Percentiles rank a stretch among this genome's conserved stretches.
Conservation (phyloP, 495 filamentous ascomycete genomes). For the Penicillium canescens region DNA sequence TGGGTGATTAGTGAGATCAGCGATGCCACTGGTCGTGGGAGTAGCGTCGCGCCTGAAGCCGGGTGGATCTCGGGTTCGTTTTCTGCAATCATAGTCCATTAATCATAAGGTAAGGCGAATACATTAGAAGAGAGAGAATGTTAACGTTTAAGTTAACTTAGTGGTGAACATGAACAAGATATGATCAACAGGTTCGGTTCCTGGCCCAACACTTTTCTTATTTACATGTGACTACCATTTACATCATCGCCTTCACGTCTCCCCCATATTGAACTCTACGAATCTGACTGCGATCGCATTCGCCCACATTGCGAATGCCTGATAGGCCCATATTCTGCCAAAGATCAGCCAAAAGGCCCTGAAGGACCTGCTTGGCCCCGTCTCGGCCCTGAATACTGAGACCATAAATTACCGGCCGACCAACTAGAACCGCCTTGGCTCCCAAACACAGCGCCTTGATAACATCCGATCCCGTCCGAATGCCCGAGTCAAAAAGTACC, state of each 20-base stretch:
- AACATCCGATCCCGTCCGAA: slow-evolving; percentile 61
- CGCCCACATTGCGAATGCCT: slow-evolving; percentile 54
- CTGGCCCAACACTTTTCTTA: too few relatives aligned
- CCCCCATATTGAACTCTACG: slow-evolving; percentile 54
- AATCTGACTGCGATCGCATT: slow-evolving; percentile 52
- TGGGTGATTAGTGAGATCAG: slow-evolving; percentile 69
- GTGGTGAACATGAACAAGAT: too few relatives aligned
- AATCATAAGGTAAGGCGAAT: too few relatives aligned
- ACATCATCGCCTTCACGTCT: slow-evolving; percentile 49
- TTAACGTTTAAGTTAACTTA: too few relatives aligned
- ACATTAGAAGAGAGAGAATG: too few relatives aligned
- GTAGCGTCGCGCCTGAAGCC: slow-evolving; percentile 56
- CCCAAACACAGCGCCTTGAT: slow-evolving; percentile 89
- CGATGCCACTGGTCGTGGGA: slow-evolving; percentile 66
- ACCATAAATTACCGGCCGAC: slow-evolving; percentile 83
- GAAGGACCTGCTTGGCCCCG: slow-evolving; percentile 59
- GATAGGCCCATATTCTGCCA: slow-evolving; percentile 60
- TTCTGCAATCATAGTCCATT: neutral
- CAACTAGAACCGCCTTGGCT: slow-evolving; percentile 85
- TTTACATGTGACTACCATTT: slow-evolving; percentile 6
- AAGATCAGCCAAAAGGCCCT: slow-evolving; percentile 58
- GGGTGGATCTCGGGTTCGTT: slow-evolving; percentile 17
- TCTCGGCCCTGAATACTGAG: slow-evolving; percentile 61
- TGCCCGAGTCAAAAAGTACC: slow-evolving; percentile 65
- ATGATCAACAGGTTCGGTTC: too few relatives aligned